Evolutionary conservation across 2,329 filamentous ascomycete species (phyloP), one percentile per base, ranked within the genome.

Genomic region (Diaporthe caulivora): DNA sequence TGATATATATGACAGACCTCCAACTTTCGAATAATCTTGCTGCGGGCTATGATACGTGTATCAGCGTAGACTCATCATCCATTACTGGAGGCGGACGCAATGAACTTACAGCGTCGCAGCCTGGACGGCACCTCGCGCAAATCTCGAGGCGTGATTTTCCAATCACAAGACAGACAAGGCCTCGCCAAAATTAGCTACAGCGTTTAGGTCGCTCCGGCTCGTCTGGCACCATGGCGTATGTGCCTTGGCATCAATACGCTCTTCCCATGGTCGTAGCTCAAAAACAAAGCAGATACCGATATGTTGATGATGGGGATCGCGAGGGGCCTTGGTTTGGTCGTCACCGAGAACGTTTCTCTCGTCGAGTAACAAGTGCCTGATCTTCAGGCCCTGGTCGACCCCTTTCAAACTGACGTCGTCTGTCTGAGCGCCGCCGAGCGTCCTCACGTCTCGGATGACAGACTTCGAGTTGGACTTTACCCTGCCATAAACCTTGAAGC

Each of bases 151-250:
- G 15, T 62, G 57, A 2, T 62, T 40, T 3, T 62, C 57, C 57
- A 37, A 62, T 0, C 57, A 37, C 24, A 62, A 44, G 3, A 21
- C 17, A 15, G 57, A 62, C n/a, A 62, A 62, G 26, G 37, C 57
- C 37, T 62, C 57, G 0, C 37, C 44, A 15, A 62, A 29, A 17
- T 62, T 62, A 13, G 24, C 57, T 24, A 40, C 57, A 3, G 57
- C 57, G 15, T 62, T n/a, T 11, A 62, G 6, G 4, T 62, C 57
- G 4, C 37, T 62, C 57, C 18, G 29, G 17, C 44, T 62, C 2
- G 57, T 62, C 57, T 62, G 57, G 13, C 57, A 62, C 57, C 57
- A 62, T 3, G 57, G 37, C 15, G 37, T 62, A 26, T 62, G 57
- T 0, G 57, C 57, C 37, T 62, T 62, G 57, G 44, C 40, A 44